A percentile compares a stretch with the other conserved stretches of the same genome.
These are phyloP conservation scores for Edaphochlamys debaryana DNA, from an alignment of 139 green algal species.

Conservation along the genomic window DNA sequence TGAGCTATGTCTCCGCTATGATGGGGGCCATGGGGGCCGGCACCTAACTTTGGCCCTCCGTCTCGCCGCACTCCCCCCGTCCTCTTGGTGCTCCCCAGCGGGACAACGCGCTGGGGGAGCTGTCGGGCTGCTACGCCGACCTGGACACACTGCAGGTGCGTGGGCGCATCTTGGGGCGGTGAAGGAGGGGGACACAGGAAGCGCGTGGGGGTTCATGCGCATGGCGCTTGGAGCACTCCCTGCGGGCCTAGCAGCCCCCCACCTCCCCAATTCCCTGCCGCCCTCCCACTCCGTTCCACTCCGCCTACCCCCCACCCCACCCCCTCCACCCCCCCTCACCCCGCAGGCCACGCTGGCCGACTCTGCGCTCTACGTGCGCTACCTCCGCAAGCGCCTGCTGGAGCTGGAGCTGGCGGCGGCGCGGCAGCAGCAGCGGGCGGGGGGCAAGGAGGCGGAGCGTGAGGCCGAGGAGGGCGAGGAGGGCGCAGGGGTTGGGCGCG, in stretches of 20 bases:
- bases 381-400: slow-evolving; percentile 53
- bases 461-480: neutral
- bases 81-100: neutral
- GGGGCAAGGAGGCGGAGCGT: neutral
- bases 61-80: neutral
- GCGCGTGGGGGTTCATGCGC: no score
- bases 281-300: neutral
- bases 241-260: no score
- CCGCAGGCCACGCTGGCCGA: slow-evolving; percentile 61
- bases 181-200: neutral
- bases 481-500: no score
- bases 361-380: slow-evolving; percentile 62
- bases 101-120: slow-evolving; percentile 60
- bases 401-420: slow-evolving; percentile 60
- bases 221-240: no score
- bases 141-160: slow-evolving; percentile 63
- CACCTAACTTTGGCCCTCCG: no score
- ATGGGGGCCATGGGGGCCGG: no score
- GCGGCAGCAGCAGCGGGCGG: slow-evolving; percentile 37
- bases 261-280: neutral
- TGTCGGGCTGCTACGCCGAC: slow-evolving; percentile 59
- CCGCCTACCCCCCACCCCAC: neutral
- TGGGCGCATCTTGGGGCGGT: neutral
- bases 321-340: neutral
- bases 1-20: no score